phyloP scores from a whole-genome alignment of 2,329 filamentous ascomycete species.

The Ascochyta lentis region DNA sequence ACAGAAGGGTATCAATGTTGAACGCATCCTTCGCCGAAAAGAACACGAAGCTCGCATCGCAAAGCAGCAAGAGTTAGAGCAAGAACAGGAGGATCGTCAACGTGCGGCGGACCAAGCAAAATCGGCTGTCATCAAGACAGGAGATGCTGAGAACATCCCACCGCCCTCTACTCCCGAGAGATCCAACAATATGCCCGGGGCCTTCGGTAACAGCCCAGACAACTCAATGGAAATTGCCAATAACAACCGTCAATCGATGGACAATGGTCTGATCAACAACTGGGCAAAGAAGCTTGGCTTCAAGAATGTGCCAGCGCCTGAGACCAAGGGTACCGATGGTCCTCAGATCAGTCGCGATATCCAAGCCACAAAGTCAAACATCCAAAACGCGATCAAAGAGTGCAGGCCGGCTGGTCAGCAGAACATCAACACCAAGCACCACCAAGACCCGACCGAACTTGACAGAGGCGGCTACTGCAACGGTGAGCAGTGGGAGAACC shows the following conservation, averaged over 20 bases:
- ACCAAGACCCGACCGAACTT: constrained; percentile 47
- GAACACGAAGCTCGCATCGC: constrained; percentile 86
- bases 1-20: constrained; percentile 92
- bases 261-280: constrained; percentile 43
- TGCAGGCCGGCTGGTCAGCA: constrained; percentile 44
- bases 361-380: constrained; percentile 45
- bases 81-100: constrained; percentile 67
- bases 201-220: constrained; percentile 46
- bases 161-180: constrained; percentile 40
- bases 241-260: constrained; percentile 27
- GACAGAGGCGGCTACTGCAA: constrained; percentile 48
- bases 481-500: constrained; percentile 47
- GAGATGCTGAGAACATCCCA: constrained; percentile 17
- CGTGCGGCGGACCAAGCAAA: constrained; percentile 45
- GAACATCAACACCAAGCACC: constrained; percentile 43
- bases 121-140: constrained; percentile 24
- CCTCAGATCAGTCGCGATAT: constrained; percentile 46
- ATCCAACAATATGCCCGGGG: constrained; percentile 43
- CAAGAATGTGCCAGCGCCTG: constrained; percentile 32
- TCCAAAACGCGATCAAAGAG: constrained; percentile 47
- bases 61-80: constrained; percentile 77
- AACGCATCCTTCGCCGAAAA: constrained; percentile 87
- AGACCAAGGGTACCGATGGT: constrained; percentile 32
- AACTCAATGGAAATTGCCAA: constrained; percentile 37
- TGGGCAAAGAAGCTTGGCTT: constrained; percentile 48